Evolutionary conservation across 192 early-diverging fungal species (phyloP).

Genomic region (Mycoemilia scoparia): DNA sequence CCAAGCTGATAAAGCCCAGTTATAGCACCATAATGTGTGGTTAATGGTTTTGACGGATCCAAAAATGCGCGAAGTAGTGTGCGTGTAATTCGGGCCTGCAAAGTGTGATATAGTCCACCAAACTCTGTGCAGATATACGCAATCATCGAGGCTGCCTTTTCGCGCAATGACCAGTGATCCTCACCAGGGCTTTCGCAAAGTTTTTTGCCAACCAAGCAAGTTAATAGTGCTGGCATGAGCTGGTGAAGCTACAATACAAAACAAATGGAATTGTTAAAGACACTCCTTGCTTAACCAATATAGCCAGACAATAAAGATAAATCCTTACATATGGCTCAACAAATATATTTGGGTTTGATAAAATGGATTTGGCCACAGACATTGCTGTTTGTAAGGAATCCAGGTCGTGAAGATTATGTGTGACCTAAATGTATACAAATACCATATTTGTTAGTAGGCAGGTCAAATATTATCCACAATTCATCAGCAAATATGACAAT

Average conservation of each 20-base stretch:
- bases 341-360: constrained; percentile 76
- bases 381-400: constrained; percentile 54
- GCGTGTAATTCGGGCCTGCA: constrained; percentile 76
- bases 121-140: constrained; percentile 58
- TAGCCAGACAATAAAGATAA: too few relatives aligned
- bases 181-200: constrained; percentile 43
- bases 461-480: neutral
- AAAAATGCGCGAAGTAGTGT: constrained; percentile 79
- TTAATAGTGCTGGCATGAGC: constrained; percentile 80
- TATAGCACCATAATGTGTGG: constrained; percentile 81
- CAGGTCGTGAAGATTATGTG: constrained; percentile 59
- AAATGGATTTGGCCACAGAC: constrained; percentile 55
- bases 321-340: constrained; percentile 87
- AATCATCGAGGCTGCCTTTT: constrained; percentile 53
- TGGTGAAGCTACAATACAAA: constrained; percentile 91
- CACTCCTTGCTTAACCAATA: neutral
- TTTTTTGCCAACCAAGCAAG: constrained; percentile 75
- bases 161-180: constrained; percentile 73
- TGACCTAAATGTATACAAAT: constrained; percentile 37
- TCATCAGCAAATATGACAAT: too few relatives aligned
- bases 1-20: constrained; percentile 60
- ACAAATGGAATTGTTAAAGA: neutral
- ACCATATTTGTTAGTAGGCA: neutral
- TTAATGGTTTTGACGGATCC: constrained; percentile 63
- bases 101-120: constrained; percentile 60